Conservation (phyloP, 768 basidiomycete genomes). For the Holtermanniella nyarrowii region DNA sequence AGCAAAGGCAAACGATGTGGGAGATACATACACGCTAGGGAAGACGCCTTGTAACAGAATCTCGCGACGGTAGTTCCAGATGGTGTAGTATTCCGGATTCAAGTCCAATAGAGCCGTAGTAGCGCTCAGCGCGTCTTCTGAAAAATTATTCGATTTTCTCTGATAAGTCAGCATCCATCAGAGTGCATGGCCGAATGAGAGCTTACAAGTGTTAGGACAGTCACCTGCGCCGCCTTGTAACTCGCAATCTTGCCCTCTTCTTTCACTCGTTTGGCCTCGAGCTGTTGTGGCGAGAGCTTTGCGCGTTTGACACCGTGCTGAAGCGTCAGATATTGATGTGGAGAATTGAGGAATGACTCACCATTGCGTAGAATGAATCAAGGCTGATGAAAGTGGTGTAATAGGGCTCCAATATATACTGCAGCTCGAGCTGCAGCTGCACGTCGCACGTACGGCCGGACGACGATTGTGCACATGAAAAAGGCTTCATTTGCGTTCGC, state of each 20-base stretch:
- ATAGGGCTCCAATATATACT: too few species aligned
- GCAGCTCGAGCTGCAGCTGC: too few species aligned
- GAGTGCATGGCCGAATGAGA: too few species aligned
- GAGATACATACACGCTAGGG: conserved; percentile 48
- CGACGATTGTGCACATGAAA: too few species aligned
- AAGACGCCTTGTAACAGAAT: conserved; percentile 68
- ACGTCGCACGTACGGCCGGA: too few species aligned
- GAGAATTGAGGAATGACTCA: too few species aligned
- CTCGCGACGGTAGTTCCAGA: conserved; percentile 86
- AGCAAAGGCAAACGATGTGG: background rate
- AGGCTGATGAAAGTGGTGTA: too few species aligned
- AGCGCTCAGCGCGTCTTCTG: conserved; percentile 60
- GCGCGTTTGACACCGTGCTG: conserved; percentile 43
- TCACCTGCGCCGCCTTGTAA: conserved; percentile 57
- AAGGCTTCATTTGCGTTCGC: too few species aligned
- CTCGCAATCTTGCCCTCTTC: conserved; percentile 68
- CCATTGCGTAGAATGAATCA: too few species aligned
- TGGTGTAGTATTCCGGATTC: conserved; percentile 92
- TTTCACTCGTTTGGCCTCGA: conserved; percentile 57
- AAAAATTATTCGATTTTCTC: conserved; percentile 63
- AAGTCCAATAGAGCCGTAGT: conserved; percentile 66
- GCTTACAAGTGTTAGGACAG: conserved; percentile 57
- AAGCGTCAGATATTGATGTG: too few species aligned
- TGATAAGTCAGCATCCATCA: conserved; percentile 39
- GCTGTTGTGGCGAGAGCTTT: conserved; percentile 30